Evolutionary conservation across 192 early-diverging fungal species (phyloP), one percentile per base, ranked within the genome.

Genomic region (Jimgerdemannia lactiflua): DNA sequence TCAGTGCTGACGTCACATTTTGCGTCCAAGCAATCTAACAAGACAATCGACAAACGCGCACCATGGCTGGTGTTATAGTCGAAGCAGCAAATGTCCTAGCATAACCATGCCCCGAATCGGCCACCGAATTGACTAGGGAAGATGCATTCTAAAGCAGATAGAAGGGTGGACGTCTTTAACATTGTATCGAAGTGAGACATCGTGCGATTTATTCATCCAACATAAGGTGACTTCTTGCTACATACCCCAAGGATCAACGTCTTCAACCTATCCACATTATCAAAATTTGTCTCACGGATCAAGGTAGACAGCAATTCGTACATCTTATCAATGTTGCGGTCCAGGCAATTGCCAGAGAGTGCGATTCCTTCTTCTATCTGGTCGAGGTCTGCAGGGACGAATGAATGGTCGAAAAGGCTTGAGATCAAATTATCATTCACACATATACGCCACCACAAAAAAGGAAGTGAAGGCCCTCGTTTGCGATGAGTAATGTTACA

Each of bases 31-130:
- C 29, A 29, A 29, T 29, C 29, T 29, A 29, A 59, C 14, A 59
- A 59, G 6, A 59, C 14, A 59, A 59, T 1, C 6, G 49, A 2
- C 49, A 59, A 14, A 59, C 14, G 14, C 49, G 8, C 49, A 59
- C 74, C 75, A 88, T 82, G 43, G 87, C 84, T 42, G 90, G 90
- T 2, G 90, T 86, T 78, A 90, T 69, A 7, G 81, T 86, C 4
- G 92, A 87, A 2, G 83, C 86, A 4, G 94, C 92, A 72, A 94
- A 86, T 2, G 88, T 86, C 66, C 92, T 86, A 3, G 96, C 96
- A 80, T 89, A 97, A 1, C 84, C 75, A 76, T 98, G 97, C 19
- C 97, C 97, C 40, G 87, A 89, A 29, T 91, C 87, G 10, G 92
- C 94, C 42, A 98, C 89, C 4, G 90, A 89, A 75, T 96, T 95